Base-by-base conservation (phyloP, 306 rosid genomes). In the Cucurbita ficifolia region DNA sequence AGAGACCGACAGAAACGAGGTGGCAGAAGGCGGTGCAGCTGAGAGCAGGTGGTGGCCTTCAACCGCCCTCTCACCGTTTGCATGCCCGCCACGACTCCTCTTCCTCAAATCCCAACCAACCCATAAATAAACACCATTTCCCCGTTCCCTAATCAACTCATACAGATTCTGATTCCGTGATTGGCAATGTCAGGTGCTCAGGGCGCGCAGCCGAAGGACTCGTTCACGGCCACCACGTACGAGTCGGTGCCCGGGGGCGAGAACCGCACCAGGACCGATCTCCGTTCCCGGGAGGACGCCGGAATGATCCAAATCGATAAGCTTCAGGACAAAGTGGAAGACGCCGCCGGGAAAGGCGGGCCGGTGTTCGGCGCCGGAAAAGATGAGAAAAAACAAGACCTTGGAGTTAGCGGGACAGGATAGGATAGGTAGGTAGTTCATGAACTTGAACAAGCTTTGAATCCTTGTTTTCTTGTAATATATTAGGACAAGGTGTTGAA, bases 321-420 rank as follows among this genome's bases (percentile, higher is more conserved):
- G 85, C 5, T 82, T 24, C 89, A 92, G 74, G 96, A 89, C 60
- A 92, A 85, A 82, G 88, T 86, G 0, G 35, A 36, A 33, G 87
- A 88, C 29, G 81, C 95, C 5, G 88, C 83, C 21, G 97, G 95
- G 0, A 75, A 85, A 84, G 96, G 92, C 18, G 96, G 95, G 1
- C 96, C 96, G 1, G 91, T 86, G 1, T 89, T 92, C 50, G 96
- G 90, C n/a, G 87, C 86, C 63, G 92, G 89, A 0, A 61, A 82
- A 68, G 92, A 85, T 4, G 79, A 84, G 0, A 42, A 86, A 35
- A 92, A 89, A 56, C 77, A 80, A 38, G 96, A 89, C 76, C 89
- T 86, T 61, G 97, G 96, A 5, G 87, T 82, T 17, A 84, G 90
- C 0, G 97, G 97, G 77, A 88, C 90, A 42, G 92, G 87, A 83